Conservation (phyloP, 1,284 basidiomycete species). For the Rhizopogon parksii region DNA sequence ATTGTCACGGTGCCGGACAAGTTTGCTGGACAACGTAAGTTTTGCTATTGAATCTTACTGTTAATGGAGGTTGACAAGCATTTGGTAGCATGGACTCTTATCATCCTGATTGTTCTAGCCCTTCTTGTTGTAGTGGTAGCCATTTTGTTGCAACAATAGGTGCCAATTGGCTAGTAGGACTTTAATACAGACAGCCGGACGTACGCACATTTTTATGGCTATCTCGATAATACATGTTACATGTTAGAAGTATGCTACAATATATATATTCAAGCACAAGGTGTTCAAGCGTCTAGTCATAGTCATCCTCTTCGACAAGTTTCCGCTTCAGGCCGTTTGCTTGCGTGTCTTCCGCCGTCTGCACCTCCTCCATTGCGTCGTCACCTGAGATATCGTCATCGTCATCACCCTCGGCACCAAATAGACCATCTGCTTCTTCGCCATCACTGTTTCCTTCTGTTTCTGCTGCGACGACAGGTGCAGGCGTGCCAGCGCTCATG, state of each 20-base stretch:
- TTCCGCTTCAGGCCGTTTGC: conserved; percentile 67
- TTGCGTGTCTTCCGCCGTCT: conserved; percentile 40
- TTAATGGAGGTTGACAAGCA: conserved; percentile 8
- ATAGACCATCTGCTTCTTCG: conserved; percentile 58
- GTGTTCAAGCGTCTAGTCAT: conserved; percentile 44
- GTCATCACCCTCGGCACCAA: conserved; percentile 60
- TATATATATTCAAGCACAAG: conserved; percentile 3
- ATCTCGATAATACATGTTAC: conserved; percentile 12
- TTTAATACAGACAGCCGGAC: not conserved
- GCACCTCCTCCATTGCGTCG: conserved; percentile 70
- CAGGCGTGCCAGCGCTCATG: conserved; percentile 39
- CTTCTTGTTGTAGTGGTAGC: conserved; percentile 25
- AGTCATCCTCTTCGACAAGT: conserved; percentile 78
- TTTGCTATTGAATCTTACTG: not conserved
- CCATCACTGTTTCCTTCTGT: conserved; percentile 61
- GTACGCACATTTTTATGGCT: not conserved
- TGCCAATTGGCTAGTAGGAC: not conserved
- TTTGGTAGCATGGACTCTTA: conserved; percentile 35
- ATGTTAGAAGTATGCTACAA: conserved; percentile 18
- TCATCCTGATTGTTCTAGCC: conserved; percentile 33
- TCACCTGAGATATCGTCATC: conserved; percentile 50
- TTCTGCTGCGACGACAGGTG: conserved; percentile 34
- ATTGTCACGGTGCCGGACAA: conserved; percentile 68
- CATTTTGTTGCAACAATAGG: conserved; percentile 23
- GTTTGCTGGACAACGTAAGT: conserved; percentile 49